These are phyloP conservation scores for Saturnispora sanitii DNA, from an alignment of 805 yeast genomes.

Conservation along the genomic window DNA sequence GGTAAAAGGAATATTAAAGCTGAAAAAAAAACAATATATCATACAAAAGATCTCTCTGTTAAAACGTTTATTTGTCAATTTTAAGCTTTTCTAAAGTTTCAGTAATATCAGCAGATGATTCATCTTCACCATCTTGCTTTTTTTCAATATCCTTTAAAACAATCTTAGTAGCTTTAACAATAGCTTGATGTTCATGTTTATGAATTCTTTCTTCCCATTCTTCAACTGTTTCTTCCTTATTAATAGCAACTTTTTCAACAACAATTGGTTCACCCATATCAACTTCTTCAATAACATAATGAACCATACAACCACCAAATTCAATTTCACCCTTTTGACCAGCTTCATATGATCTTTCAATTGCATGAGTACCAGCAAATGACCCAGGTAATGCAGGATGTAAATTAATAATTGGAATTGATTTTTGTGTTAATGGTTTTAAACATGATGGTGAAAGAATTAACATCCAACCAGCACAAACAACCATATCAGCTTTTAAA, in stretches of 20 bases:
- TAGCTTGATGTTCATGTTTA: slow-evolving; percentile 75
- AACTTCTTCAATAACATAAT: slow-evolving; percentile 90
- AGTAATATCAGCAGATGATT: not conserved
- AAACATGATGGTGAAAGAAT: slow-evolving; percentile 75
- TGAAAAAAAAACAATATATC: too few species aligned
- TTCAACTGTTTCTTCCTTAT: slow-evolving; percentile 66
- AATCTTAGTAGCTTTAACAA: slow-evolving; percentile 78
- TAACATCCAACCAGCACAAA: slow-evolving; percentile 98
- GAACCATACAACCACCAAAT: slow-evolving; percentile 92
- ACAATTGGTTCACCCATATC: slow-evolving; percentile 88
- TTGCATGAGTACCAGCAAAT: slow-evolving; percentile 95
- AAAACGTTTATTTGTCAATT: too few species aligned
- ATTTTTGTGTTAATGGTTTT: slow-evolving; percentile 42
- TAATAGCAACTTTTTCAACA: slow-evolving; percentile 66
- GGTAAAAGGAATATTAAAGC: too few species aligned
- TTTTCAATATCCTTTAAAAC: slow-evolving; percentile 33
- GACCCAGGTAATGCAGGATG: slow-evolving; percentile 98
- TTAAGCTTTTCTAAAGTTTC: too few species aligned
- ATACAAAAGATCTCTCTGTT: too few species aligned
- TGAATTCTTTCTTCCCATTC: slow-evolving; percentile 79
- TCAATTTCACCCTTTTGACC: slow-evolving; percentile 74
- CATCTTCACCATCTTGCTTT: not conserved
- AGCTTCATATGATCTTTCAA: slow-evolving; percentile 91
- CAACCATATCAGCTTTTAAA: slow-evolving; percentile 72
- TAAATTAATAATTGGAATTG: slow-evolving; percentile 76